Conservation (phyloP, 768 basidiomycete species). For the Coprinopsis marcescibilis region DNA sequence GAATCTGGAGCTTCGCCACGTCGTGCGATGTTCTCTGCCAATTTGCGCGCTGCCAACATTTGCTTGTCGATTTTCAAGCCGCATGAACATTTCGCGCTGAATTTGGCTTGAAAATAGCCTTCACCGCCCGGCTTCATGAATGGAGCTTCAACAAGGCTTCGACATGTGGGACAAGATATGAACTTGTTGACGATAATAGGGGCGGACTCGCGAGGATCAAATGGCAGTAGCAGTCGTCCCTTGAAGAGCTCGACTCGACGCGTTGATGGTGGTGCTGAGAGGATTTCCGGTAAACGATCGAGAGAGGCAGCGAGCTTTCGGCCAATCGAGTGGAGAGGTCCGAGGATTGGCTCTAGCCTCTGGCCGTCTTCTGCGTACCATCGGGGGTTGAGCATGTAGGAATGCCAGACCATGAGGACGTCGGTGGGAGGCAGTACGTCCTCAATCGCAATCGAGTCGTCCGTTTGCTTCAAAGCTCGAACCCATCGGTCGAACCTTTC, state of each 20-base stretch:
- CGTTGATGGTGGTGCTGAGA: background rate
- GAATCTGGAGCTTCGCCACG: slow-evolving; percentile 15
- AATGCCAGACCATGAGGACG: slow-evolving; percentile 36
- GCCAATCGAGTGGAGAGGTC: slow-evolving; percentile 19
- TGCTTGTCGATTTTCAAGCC: slow-evolving; percentile 31
- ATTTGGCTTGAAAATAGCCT: slow-evolving; percentile 44
- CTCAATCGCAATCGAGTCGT: slow-evolving; percentile 8
- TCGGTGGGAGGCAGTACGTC: slow-evolving; percentile 29
- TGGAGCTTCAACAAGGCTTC: slow-evolving; percentile 16
- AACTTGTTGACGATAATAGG: slow-evolving; percentile 12
- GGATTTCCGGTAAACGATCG: background rate
- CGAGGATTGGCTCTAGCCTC: slow-evolving; percentile 18
- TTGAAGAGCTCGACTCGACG: background rate
- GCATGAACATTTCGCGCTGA: slow-evolving; percentile 35
- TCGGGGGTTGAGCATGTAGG: slow-evolving; percentile 30
- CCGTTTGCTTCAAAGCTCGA: slow-evolving; percentile 9
- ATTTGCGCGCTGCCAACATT: slow-evolving; percentile 35
- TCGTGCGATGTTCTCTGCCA: slow-evolving; percentile 33
- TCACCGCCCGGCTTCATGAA: slow-evolving; percentile 33
- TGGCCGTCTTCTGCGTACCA: slow-evolving; percentile 29
- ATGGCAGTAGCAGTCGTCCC: slow-evolving; percentile 7
- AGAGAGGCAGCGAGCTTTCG: slow-evolving; percentile 15
- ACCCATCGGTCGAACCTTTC: slow-evolving; percentile 32
- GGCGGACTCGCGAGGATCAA: slow-evolving; percentile 8
- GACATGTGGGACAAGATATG: slow-evolving; percentile 26